phyloP scores from a whole-genome alignment of 805 yeast genomes.

The Dipodascopsis uninucleata region DNA sequence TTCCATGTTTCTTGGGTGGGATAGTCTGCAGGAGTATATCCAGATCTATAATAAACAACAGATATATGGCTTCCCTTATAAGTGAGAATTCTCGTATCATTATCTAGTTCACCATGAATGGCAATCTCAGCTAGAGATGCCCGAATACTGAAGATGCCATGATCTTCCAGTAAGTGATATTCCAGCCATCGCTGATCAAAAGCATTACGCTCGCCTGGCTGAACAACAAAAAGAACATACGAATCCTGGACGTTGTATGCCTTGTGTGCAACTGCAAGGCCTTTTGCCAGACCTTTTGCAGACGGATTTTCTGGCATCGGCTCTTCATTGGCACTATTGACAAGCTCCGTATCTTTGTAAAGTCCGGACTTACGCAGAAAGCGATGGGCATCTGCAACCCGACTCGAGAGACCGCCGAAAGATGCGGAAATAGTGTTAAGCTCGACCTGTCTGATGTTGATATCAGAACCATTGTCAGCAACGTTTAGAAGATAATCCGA shows the following conservation, averaged over 20 bases:
- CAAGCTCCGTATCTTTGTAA: constrained; percentile 1
- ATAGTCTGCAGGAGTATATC: constrained; percentile 83
- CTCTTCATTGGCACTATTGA: constrained; percentile 1
- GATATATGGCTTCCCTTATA: constrained; percentile 61
- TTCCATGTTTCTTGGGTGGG: constrained; percentile 66
- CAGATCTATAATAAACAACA: constrained; percentile 86
- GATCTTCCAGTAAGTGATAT: constrained; percentile 54
- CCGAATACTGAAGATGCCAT: constrained; percentile 61
- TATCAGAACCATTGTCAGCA: constrained; percentile 35
- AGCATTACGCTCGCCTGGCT: constrained; percentile 80
- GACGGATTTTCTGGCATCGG: constrained; percentile 69
- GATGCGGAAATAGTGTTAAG: constrained; percentile 95
- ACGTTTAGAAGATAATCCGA: constrained; percentile 74
- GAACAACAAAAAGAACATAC: constrained; percentile 71
- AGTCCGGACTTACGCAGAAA: constrained; percentile 37
- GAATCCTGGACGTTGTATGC: constrained; percentile 45
- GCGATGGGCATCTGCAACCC: constrained; percentile 71
- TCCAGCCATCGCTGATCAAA: constrained; percentile 89
- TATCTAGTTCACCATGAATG: constrained; percentile 20
- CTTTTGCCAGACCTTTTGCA: constrained; percentile 55
- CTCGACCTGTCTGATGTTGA: constrained; percentile 82
- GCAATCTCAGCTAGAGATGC: constrained; percentile 61
- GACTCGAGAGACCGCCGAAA: constrained; percentile 83
- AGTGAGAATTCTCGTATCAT: constrained; percentile 7
- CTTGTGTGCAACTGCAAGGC: constrained; percentile 62